Conservation (phyloP, 805 yeast genomes). For the Saccharomyces kudriavzevii region DNA sequence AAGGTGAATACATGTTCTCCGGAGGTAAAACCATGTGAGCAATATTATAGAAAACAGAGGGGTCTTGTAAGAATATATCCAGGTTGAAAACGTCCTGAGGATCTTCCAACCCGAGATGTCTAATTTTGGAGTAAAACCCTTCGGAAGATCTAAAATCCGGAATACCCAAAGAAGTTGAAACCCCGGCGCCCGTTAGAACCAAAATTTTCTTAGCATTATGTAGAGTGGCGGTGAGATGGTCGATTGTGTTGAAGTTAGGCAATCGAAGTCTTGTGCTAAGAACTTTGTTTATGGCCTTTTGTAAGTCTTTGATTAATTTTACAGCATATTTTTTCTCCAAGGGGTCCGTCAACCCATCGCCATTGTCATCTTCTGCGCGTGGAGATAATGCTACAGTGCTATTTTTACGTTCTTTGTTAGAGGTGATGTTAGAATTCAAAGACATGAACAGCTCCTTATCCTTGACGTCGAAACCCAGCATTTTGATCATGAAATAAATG, state of each 20-base stretch:
- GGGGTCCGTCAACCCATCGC: slow-evolving; percentile 16
- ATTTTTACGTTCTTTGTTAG: slow-evolving; percentile 6
- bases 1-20: slow-evolving; percentile 54
- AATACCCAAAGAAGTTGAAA: slow-evolving; percentile 80
- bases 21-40: slow-evolving; percentile 83
- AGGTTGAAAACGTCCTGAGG: slow-evolving; percentile 88
- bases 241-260: slow-evolving; percentile 46
- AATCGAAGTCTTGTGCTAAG: slow-evolving; percentile 47
- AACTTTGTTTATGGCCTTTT: slow-evolving; percentile 59
- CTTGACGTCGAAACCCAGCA: slow-evolving; percentile 51
- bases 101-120: slow-evolving; percentile 62
- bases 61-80: slow-evolving; percentile 63
- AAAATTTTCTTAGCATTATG: slow-evolving; percentile 51
- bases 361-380: slow-evolving; percentile 16
- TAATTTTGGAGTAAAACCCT: slow-evolving; percentile 70
- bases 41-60: slow-evolving; percentile 73
- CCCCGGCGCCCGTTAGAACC: slow-evolving; percentile 89
- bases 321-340: slow-evolving; percentile 39
- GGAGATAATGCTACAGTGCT: slow-evolving; percentile 6
- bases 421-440: slow-evolving; percentile 14
- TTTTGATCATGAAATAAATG: slow-evolving; percentile 45
- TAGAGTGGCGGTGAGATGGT: slow-evolving; percentile 48
- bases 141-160: slow-evolving; percentile 89
- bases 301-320: slow-evolving; percentile 44
- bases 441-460: slow-evolving; percentile 31